Conservation (phyloP, 2,329 filamentous ascomycete species). For the Ceratocystis smalleyi region DNA sequence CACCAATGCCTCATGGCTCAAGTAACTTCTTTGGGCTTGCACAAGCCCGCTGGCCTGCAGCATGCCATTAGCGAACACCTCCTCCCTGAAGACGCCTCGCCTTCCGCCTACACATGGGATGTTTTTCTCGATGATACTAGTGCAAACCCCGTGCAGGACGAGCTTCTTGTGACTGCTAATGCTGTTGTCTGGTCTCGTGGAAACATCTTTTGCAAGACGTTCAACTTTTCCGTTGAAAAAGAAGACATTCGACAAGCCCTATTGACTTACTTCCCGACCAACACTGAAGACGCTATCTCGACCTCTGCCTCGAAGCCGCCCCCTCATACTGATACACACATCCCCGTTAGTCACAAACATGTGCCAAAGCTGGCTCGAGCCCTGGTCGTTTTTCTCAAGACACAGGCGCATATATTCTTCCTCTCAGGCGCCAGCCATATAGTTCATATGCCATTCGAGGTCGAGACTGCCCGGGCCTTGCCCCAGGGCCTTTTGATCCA, state of each 20-base stretch:
- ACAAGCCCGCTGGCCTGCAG: conserved; percentile 68
- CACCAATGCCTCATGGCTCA: conserved; percentile 53
- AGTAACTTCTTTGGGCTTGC: conserved; percentile 78
- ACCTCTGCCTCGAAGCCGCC: not conserved
- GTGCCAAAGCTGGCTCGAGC: conserved; percentile 33
- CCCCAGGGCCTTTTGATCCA: conserved; percentile 76
- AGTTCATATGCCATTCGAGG: conserved; percentile 85
- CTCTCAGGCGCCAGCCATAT: conserved; percentile 76
- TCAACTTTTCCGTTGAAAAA: conserved; percentile 73
- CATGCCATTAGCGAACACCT: conserved; percentile 72
- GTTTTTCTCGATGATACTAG: conserved; percentile 28
- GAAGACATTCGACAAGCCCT: conserved; percentile 76
- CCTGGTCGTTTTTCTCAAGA: conserved; percentile 79
- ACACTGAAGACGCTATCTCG: not conserved
- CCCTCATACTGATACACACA: not conserved
- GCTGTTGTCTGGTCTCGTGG: conserved; percentile 84
- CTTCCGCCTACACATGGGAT: conserved; percentile 61
- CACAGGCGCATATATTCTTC: conserved; percentile 87
- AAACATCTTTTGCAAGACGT: conserved; percentile 68
- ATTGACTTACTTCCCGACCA: conserved; percentile 58
- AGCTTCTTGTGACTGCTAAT: conserved; percentile 58
- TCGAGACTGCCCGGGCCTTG: conserved; percentile 71
- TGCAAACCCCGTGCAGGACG: conserved; percentile 39
- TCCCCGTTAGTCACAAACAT: conserved; percentile 10
- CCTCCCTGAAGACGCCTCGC: conserved; percentile 49